Base-by-base conservation (phyloP, 768 basidiomycete species). In the Tylopilus sp. region DNA sequence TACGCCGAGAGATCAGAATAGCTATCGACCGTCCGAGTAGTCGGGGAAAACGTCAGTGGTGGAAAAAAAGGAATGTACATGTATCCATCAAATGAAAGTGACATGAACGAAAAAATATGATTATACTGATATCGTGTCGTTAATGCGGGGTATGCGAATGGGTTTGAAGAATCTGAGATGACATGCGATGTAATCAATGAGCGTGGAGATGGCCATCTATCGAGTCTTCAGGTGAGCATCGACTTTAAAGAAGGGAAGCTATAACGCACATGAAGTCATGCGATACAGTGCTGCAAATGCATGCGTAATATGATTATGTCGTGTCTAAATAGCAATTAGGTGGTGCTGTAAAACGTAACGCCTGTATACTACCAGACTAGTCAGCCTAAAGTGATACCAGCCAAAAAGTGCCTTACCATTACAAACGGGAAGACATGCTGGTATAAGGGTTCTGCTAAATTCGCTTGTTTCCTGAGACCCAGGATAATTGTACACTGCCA, bases 401-500 rank as follows among this genome's bases (percentile, higher is more conserved):
- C 31, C 48, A 16, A 45, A 1, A 11, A n/a, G 31, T 5, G 9
- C 14, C 57, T 58, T 50, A 50, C 68, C 64, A 66, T 64, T 59
- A 64, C 66, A 70, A 51, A 61, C 36, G 53, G 34, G 55, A 22
- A 47, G 44, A 48, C 48, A 43, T 9, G 49, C 37, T 8, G 37
- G 12, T 28, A 38, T 3, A 34, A 24, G 16, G 14, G 26, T 38
- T 24, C 53, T 50, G 45, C 21, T 66, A 70, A 48, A 60, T 70
- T 52, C 72, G 74, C 55, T 65, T 72, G 61, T 78, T 78, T 52
- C 86, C 85, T 12, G 80, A 75, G 52, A 73, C 79, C 87, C 88
- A 90, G 31, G 89, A 90, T 50, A 91, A 72, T 58, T 83, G 78
- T 29, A 90, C 88, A 65, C 87, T 89, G 55, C 89, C 89, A 10